These are phyloP conservation scores for Collybia nuda DNA, from an alignment of 768 basidiomycete genomes.

Conservation along the genomic window DNA sequence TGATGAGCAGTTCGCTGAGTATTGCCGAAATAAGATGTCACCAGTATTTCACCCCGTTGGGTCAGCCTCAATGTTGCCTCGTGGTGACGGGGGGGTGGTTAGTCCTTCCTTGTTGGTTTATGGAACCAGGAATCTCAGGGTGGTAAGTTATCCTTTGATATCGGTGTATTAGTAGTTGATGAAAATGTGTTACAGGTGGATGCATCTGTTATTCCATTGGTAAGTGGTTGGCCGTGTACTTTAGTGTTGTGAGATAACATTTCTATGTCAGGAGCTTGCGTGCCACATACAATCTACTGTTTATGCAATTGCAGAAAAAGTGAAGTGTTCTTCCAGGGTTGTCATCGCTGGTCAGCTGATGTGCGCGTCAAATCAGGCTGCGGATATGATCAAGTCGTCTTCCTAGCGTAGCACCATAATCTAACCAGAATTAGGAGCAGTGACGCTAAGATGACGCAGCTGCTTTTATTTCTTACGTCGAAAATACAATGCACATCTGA, in stretches of 20 bases:
- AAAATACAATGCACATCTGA: too few relatives aligned
- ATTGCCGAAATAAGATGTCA: slow-evolving; percentile 3
- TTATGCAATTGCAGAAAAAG: background rate
- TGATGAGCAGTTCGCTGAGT: slow-evolving; percentile 8
- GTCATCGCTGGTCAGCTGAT: too few relatives aligned
- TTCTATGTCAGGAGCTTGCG: background rate
- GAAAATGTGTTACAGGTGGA: background rate
- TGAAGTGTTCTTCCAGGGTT: background rate
- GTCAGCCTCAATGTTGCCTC: slow-evolving; percentile 25
- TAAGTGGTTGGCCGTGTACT: background rate
- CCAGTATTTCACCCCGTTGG: slow-evolving; percentile 17
- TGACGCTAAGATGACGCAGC: too few relatives aligned
- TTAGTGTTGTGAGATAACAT: background rate
- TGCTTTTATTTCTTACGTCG: too few relatives aligned
- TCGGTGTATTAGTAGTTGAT: background rate
- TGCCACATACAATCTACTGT: background rate
- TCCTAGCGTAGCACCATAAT: too few relatives aligned
- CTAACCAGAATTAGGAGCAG: too few relatives aligned
- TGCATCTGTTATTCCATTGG: slow-evolving; percentile 8
- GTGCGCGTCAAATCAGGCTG: too few relatives aligned
- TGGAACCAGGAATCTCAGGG: slow-evolving; percentile 28
- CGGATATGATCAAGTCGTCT: too few relatives aligned
- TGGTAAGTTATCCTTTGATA: slow-evolving; percentile 17
- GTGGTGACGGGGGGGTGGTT: slow-evolving; percentile 28
- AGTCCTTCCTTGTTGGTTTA: slow-evolving; percentile 24